A percentile compares a stretch with the other conserved stretches of the same genome.
These are phyloP conservation scores for Hypholoma sublateritium DNA, from an alignment of 768 basidiomycete species.

Conservation along the genomic window DNA sequence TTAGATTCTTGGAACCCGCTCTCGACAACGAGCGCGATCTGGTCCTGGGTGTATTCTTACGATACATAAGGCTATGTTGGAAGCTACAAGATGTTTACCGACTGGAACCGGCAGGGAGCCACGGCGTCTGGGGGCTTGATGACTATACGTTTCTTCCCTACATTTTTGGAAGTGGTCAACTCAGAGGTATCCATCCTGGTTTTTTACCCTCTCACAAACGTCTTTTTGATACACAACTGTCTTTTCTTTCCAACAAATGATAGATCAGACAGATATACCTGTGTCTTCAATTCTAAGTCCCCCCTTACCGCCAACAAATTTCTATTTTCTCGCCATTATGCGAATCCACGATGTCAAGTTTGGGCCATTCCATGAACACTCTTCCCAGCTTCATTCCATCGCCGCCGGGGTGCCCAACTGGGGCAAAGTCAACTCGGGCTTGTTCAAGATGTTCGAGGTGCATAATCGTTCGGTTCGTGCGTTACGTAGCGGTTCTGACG, in stretches of 20 bases:
- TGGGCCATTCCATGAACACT: constrained; percentile 92
- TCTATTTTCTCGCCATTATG: constrained; percentile 78
- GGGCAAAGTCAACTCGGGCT: constrained; percentile 85
- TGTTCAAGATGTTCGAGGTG: constrained; percentile 96
- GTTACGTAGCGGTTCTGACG: constrained; percentile 1
- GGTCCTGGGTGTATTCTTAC: constrained; percentile 63
- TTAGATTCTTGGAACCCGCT: constrained; percentile 60
- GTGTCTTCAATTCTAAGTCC: constrained; percentile 63
- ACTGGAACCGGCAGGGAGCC: constrained; percentile 94
- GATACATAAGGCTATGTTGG: constrained; percentile 84
- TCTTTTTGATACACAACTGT: constrained; percentile 9
- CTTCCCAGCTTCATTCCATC: constrained; percentile 85
- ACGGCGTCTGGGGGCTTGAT: constrained; percentile 97
- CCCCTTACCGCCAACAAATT: constrained; percentile 62
- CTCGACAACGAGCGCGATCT: constrained; percentile 61
- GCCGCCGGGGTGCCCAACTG: constrained; percentile 88
- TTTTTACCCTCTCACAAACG: constrained; percentile 3
- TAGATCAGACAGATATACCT: constrained; percentile 59
- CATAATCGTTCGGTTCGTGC: constrained; percentile 19
- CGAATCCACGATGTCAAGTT: constrained; percentile 80
- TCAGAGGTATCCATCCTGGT: constrained; percentile 54
- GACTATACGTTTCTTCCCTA: constrained; percentile 90
- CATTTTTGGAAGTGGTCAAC: constrained; percentile 87
- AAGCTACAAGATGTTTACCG: constrained; percentile 84
- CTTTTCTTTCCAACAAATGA: constrained; percentile 23